Conservation (phyloP, 257 asterid genomes). For the Handroanthus guayacan region DNA sequence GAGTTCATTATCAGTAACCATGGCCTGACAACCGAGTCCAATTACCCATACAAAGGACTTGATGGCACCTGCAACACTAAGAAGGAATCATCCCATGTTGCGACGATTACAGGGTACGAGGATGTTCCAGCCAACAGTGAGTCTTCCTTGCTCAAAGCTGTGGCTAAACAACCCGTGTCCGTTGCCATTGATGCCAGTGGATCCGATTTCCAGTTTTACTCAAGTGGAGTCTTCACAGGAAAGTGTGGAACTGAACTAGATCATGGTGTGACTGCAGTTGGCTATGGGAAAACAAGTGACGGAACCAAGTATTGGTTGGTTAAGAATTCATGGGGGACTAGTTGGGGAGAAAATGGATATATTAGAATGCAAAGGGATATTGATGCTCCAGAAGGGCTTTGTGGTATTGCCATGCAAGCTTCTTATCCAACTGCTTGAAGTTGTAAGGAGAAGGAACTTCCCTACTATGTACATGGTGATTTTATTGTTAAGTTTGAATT, state of each 20-base stretch:
- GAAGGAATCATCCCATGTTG: slow-evolving; percentile 40
- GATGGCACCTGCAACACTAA: slow-evolving; percentile 44
- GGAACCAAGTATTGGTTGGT: slow-evolving; percentile 54
- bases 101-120: slow-evolving; percentile 45
- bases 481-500: too few species aligned
- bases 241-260: slow-evolving; percentile 44
- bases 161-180: slow-evolving; percentile 47
- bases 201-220: slow-evolving; percentile 46
- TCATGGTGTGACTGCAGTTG: slow-evolving; percentile 55
- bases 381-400: slow-evolving; percentile 40
- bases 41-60: slow-evolving; percentile 40
- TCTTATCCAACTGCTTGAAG: slow-evolving; percentile 45
- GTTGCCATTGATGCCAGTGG: slow-evolving; percentile 53
- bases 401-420: slow-evolving; percentile 58
- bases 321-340: slow-evolving; percentile 53
- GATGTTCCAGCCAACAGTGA: slow-evolving; percentile 49
- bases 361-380: slow-evolving; percentile 48
- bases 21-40: slow-evolving; percentile 46
- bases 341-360: slow-evolving; percentile 56
- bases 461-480: too few species aligned
- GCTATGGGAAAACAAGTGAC: slow-evolving; percentile 40
- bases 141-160: slow-evolving; percentile 42
- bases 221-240: slow-evolving; percentile 49
- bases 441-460: neutral
- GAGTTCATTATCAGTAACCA: slow-evolving; percentile 37